phyloP scores from a whole-genome alignment of 1,284 basidiomycete genomes.

The Takashimella koratensis region DNA sequence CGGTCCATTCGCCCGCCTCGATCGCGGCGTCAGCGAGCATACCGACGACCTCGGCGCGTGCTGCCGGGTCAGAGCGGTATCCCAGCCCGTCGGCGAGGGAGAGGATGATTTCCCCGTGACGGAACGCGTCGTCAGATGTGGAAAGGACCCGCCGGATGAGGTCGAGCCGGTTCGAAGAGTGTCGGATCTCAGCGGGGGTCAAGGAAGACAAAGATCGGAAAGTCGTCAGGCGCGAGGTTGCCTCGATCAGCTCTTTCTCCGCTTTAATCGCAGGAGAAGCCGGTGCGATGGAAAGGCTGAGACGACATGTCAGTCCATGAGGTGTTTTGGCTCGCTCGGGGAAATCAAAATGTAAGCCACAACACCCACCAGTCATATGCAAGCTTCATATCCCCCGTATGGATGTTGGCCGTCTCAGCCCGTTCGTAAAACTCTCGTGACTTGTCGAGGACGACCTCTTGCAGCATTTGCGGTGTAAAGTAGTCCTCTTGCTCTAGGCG shows the following conservation, averaged over 20 bases:
- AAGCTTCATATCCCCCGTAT: conserved; percentile 87
- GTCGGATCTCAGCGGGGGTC: conserved; percentile 82
- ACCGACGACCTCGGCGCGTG: conserved; percentile 73
- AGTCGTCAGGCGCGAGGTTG: conserved; percentile 65
- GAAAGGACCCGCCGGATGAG: conserved; percentile 77
- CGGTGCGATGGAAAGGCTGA: conserved; percentile 69
- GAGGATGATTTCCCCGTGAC: conserved; percentile 81
- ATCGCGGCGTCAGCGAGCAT: conserved; percentile 84
- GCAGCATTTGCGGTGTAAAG: conserved; percentile 58
- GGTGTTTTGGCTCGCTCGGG: too few species aligned
- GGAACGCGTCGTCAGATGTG: conserved; percentile 76
- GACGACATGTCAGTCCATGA: background rate
- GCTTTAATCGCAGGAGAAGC: conserved; percentile 60
- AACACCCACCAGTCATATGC: conserved; percentile 81
- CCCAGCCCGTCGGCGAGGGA: conserved; percentile 85
- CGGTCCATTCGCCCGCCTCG: conserved; percentile 68
- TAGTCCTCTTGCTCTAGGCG: conserved; percentile 56
- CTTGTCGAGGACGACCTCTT: conserved; percentile 71
- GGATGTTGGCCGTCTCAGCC: conserved; percentile 82
- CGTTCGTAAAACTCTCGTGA: conserved; percentile 92
- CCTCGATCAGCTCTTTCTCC: conserved; percentile 90
- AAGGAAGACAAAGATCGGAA: conserved; percentile 67
- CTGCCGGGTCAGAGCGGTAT: conserved; percentile 62
- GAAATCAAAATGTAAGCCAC: background rate
- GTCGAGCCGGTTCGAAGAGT: conserved; percentile 73